A percentile compares a stretch with the other conserved stretches of the same genome.
Evolutionary conservation across 176 grass and related monocot species (phyloP).

Genomic region (Thalia dealbata): DNA sequence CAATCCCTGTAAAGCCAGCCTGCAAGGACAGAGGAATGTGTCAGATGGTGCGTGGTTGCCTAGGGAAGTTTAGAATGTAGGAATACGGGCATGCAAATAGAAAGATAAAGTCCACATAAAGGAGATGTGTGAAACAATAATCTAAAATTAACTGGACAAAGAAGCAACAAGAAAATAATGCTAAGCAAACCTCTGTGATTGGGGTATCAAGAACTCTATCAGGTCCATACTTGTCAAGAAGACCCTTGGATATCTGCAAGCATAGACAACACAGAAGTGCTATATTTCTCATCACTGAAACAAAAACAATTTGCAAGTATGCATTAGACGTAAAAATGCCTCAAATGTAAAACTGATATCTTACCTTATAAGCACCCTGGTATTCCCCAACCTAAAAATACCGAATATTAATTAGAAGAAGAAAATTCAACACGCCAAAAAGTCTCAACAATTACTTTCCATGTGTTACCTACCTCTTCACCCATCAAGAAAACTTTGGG

Average conservation of each 20-base stretch:
- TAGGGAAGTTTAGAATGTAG: background rate
- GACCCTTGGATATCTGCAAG: constrained; percentile 16
- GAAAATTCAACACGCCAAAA: background rate
- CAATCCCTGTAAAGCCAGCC: constrained; percentile 15
- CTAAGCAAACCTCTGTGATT: constrained; percentile 7
- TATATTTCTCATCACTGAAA: background rate
- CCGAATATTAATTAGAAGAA: background rate
- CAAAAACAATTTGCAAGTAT: background rate
- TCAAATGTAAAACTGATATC: background rate
- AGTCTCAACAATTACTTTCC: background rate
- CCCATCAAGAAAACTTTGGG: constrained; percentile 20
- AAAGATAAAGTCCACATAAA: background rate
- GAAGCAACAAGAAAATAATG: background rate
- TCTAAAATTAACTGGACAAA: background rate
- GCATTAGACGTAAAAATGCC: background rate
- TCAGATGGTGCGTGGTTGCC: background rate
- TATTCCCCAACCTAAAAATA: constrained; percentile 13
- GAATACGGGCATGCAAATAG: background rate
- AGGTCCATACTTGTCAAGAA: constrained; percentile 16
- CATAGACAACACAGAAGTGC: background rate
- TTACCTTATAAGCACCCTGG: constrained; percentile 17
- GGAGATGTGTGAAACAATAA: background rate
- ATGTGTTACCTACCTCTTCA: constrained; percentile 14
- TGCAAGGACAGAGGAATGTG: background rate
- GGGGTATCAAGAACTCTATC: constrained; percentile 16